Evolutionary conservation across 1,139 yeast species (phyloP), one percentile per base, ranked within the genome.

Genomic region (Nakaseomyces nivariensis): DNA sequence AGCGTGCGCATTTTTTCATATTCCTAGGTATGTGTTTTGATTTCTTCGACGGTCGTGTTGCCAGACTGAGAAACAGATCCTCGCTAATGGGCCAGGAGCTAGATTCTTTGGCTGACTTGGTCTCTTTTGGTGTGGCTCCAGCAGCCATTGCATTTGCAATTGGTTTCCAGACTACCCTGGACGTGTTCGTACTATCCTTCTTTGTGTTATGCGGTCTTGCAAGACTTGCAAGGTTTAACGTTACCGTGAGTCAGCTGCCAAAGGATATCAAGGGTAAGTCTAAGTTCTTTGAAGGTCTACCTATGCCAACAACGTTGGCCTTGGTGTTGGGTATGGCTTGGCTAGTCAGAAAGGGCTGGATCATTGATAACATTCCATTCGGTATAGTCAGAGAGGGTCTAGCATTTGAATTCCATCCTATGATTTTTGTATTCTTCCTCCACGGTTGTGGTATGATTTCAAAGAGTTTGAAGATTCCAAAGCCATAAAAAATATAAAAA

Each of bases 41-140:
- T 68, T 89, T 92, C 66, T 85, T 92, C 66, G 98, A 92, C 66
- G 98, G 98, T 31, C 81, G 96, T 61, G 98, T 92, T 7, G 98
- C 98, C 5, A 78, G 98, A 60, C 77, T 92, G 72, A 79, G 97
- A 70, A 85, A 89, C 68, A 88, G 92, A 71, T 79, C 96, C 3
- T 84, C 95, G 26, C 75, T 92, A 51, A 87, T 94, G 88, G 98
- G 98, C 52, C 97, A 92, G 69, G 98, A 92, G 70, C 79, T 92
- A 60, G 98, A 92, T 66, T 88, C 97, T 1, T 76, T 92, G 61
- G 98, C 98, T 26, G 98, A 92, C 69, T 78, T 92, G 63, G 79
- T 92, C 33, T 84, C 95, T 13, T 90, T 90, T 67, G 95, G 96
- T 54, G 96, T 89, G 25, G 87, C 94, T 4, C 97, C 97, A 4